Conservation (phyloP, 176 grass and related monocot genomes). For the Paspalum vaginatum region DNA sequence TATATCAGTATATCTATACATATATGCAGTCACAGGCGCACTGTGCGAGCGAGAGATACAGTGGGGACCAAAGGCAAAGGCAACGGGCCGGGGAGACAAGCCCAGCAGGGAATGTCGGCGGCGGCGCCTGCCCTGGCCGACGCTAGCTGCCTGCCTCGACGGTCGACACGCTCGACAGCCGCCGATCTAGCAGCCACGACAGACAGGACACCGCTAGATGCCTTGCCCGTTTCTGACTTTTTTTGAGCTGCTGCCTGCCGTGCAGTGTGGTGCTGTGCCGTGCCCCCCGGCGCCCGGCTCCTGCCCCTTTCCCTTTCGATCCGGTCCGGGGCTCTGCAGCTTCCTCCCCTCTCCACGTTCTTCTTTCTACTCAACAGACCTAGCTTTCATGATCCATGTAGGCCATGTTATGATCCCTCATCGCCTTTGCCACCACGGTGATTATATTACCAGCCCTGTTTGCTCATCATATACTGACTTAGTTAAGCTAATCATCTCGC, state of each 20-base stretch:
- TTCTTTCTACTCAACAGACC: not conserved
- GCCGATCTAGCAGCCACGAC: not conserved
- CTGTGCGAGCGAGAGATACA: too few relatives aligned
- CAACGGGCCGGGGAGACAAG: not conserved
- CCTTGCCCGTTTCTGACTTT: constrained; percentile 29
- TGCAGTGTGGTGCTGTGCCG: too few relatives aligned
- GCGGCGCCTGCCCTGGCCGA: not conserved
- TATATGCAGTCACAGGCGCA: too few relatives aligned
- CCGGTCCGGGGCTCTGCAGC: not conserved
- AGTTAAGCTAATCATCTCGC: constrained; percentile 35
- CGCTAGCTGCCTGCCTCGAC: not conserved
- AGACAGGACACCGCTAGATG: not conserved
- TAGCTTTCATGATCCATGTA: not conserved
- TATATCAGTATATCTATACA: too few relatives aligned
- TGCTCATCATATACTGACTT: too few relatives aligned
- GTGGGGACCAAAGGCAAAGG: too few relatives aligned
- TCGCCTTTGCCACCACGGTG: too few relatives aligned
- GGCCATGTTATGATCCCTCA: not conserved
- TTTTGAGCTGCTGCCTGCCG: not conserved
- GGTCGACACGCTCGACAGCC: too few relatives aligned
- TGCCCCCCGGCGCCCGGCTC: not conserved
- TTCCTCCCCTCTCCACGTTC: not conserved
- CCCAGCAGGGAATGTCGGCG: constrained; percentile 40
- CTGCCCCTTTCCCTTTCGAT: not conserved
- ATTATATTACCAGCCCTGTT: too few relatives aligned